Evolutionary conservation across 768 basidiomycete genomes (phyloP).

Genomic region (Floccularia luteovirens): DNA sequence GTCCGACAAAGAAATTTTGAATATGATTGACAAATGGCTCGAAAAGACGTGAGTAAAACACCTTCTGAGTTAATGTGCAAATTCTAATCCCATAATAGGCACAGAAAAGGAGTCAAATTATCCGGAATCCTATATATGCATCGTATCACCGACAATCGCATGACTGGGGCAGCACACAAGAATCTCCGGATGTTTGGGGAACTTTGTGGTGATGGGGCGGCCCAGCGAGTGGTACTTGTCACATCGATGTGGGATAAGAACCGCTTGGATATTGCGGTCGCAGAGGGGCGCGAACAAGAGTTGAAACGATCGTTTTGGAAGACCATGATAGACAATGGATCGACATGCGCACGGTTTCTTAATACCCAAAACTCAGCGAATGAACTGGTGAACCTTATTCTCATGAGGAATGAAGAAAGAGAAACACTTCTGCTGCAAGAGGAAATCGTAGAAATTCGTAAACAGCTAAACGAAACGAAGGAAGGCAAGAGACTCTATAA

Average conservation of each 20-base stretch:
- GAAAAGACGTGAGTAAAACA: constrained; percentile 10
- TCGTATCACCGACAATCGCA: constrained; percentile 28
- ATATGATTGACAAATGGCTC: constrained; percentile 26
- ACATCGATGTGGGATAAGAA: constrained; percentile 30
- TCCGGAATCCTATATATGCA: constrained; percentile 30
- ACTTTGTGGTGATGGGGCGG: constrained; percentile 15
- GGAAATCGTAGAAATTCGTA: constrained; percentile 20
- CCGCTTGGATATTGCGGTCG: constrained; percentile 12
- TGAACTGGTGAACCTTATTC: constrained; percentile 15
- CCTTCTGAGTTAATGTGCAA: neutral
- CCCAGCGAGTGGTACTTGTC: constrained; percentile 22
- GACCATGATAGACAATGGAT: constrained; percentile 16
- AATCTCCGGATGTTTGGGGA: constrained; percentile 24
- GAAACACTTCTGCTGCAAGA: constrained; percentile 19
- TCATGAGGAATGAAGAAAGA: constrained; percentile 3
- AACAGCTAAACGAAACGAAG: constrained; percentile 18
- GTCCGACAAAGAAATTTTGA: constrained; percentile 25
- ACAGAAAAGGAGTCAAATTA: constrained; percentile 15
- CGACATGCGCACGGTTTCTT: constrained; percentile 15
- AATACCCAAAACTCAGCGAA: constrained; percentile 14
- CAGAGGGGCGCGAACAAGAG: constrained; percentile 17
- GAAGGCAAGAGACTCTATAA: constrained; percentile 19
- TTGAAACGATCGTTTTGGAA: constrained; percentile 22
- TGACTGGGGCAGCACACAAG: constrained; percentile 21
- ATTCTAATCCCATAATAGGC: constrained; percentile 9